Base-by-base conservation (phyloP, 129 eudicot species). In the Glebionis coronaria region DNA sequence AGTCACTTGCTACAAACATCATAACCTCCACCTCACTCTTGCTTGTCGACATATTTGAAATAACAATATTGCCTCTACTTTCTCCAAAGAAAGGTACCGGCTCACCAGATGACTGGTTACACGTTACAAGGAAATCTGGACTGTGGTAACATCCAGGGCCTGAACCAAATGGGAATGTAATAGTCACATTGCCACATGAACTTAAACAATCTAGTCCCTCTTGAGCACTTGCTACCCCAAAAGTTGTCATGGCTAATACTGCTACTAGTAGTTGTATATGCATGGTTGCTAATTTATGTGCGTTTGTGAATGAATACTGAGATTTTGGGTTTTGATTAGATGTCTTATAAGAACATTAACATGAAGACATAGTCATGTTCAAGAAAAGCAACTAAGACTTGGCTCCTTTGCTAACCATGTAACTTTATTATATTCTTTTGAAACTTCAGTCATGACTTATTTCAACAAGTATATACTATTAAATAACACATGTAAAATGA, bases 151-250 rank as follows among this genome's bases (percentile, higher is more conserved):
- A 71, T 45, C 45, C 74, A 9, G 23, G 15, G 6, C 27, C 1
- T 11, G 63, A 44, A n/a, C 74, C 74, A 21, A 69, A 69, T 11
- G 74, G 74, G 56, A 6, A 69, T 0, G 28, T 3, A 11, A 56
- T 56, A 20, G 44, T n/a, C 44, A 69, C 16, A 56, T 56, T 14
- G 11, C 74, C 63, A 69, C 74, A 69, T 49, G 59, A 49, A n/a
- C 4, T 49, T 31, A 47, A 44, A 66, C 71, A 65, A 59, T 12
- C 1, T 66, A 45, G 4, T 10, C 46, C 12, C 50, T 66, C 28
- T 66, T 66, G 70, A 49, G 29, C 59, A 66, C 3, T 66, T 50
- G 59, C 9, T n/a, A 50, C 2, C 47, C 59, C 16, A 57, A 28
- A 66, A 49, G 40, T 13, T 52, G 71, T 46, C 12, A 50, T n/a